Conservation (phyloP, 345 rosid species). For the Erucastrum elatum region DNA sequence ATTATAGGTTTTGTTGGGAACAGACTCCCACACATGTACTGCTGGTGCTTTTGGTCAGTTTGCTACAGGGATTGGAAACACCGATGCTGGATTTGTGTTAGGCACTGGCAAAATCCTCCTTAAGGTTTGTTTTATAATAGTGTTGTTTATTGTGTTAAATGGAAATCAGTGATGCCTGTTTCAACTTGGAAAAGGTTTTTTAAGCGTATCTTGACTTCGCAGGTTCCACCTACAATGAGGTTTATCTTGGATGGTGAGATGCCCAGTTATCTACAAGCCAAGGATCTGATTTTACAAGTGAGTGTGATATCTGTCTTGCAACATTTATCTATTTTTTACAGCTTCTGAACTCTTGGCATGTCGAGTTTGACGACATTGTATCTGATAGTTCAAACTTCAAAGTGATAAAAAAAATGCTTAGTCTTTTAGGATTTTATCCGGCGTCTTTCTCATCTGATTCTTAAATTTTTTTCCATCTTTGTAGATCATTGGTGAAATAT, state of each 20-base stretch:
- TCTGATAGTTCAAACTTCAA: background rate
- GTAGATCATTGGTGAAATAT: conserved; percentile 96
- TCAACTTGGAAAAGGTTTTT: background rate
- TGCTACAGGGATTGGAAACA: conserved; percentile 98
- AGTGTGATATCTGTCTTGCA: conserved; percentile 33
- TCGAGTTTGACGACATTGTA: background rate
- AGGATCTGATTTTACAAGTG: conserved; percentile 98
- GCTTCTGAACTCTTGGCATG: background rate
- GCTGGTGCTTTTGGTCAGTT: conserved; percentile 99
- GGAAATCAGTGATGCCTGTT: conserved; percentile 7
- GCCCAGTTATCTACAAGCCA: conserved; percentile 85
- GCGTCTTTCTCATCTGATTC: background rate
- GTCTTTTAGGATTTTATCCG: background rate
- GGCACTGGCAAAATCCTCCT: conserved; percentile 94
- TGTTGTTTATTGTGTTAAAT: background rate
- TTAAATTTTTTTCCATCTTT: conserved; percentile 21
- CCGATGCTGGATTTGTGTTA: conserved; percentile 94
- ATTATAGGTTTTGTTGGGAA: conserved; percentile 81
- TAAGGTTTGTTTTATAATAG: conserved; percentile 54
- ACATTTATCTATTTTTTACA: background rate
- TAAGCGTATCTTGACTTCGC: conserved; percentile 20
- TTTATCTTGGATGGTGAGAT: conserved; percentile 98
- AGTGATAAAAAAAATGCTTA: background rate
- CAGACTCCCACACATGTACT: conserved; percentile 97
- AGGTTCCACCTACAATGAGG: conserved; percentile 96